Evolutionary conservation across 495 filamentous ascomycete genomes (phyloP), one percentile per base, ranked within the genome.

Genomic region (Talaromyces ruber): DNA sequence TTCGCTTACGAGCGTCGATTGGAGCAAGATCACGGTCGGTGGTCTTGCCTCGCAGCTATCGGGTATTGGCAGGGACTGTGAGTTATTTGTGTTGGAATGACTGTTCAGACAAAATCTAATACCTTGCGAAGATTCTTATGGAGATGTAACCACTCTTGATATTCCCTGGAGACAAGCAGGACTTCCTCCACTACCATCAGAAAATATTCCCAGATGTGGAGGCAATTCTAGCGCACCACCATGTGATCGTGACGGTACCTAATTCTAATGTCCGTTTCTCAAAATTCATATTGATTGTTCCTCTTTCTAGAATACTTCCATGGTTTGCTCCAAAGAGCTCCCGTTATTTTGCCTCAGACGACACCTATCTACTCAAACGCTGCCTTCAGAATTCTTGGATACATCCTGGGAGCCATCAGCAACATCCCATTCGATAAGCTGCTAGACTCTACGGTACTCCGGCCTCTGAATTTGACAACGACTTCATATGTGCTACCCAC

Each of bases 281-380:
- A 50, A 50, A 22, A 14, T 37, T 32, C 7, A 22, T n/a, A 25
- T 54, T 11, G 3, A 47, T 22, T 56, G 53, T 24, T 59, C 66
- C 56, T 61, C 52, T 52, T 0, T 34, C 1, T n/a, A 81, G 80
- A 82, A 58, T 84, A 84, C 66, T 84, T 86, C 69, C 59, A 68
- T 0, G 83, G 81, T 2, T 65, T 86, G 12, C 64, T 77, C 18
- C 67, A 74, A 12, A 68, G 72, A 1, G 72, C 79, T 45, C 84
- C 84, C 0, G 71, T 82, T 11, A 79, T 80, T 61, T 64, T 74
- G 2, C 76, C 79, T 2, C 77, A 74, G 3, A 69, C 76, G n/a
- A 82, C 79, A 0, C 79, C 84, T 0, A 74, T 78, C 5, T 88
- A 87, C 65, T 86, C 84, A 3, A 87, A 87, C 65, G 78, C 79